These are phyloP conservation scores for Theobroma grandiflorum DNA, from an alignment of 441 rosid genomes.

Conservation along the genomic window DNA sequence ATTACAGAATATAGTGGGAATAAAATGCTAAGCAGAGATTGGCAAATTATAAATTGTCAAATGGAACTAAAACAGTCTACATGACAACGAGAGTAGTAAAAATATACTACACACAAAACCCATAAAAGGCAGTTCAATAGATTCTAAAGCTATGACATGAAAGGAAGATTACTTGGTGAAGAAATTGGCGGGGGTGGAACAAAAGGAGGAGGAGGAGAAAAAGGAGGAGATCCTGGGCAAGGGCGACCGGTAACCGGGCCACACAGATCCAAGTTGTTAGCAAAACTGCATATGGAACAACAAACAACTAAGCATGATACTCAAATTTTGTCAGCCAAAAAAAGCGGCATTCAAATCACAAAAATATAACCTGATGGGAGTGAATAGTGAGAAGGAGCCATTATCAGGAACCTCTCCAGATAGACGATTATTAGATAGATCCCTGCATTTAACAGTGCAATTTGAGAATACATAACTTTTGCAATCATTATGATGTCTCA, in stretches of 20 bases:
- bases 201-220: constrained; percentile 97
- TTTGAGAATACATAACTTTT: constrained; percentile 12
- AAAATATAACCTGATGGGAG: constrained; percentile 79
- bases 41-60: neutral
- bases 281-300: constrained; percentile 70
- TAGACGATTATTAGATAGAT: constrained; percentile 89
- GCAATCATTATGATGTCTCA: neutral
- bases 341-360: constrained; percentile 14
- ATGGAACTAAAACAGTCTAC: neutral
- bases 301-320: constrained; percentile 24
- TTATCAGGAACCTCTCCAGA: constrained; percentile 91
- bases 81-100: neutral
- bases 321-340: constrained; percentile 18
- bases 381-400: constrained; percentile 93
- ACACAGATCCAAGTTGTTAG: constrained; percentile 85
- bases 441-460: constrained; percentile 59
- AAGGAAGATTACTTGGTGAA: constrained; percentile 56
- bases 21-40: neutral
- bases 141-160: neutral
- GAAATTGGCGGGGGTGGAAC: constrained; percentile 76
- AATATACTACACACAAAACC: neutral
- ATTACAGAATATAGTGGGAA: constrained; percentile 3
- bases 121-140: neutral
- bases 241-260: constrained; percentile 93
- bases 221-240: constrained; percentile 97